A percentile compares a stretch with the other conserved stretches of the same genome.
These are phyloP conservation scores for Triglochin maritima DNA, from an alignment of 106 monocot species.

Conservation along the genomic window DNA sequence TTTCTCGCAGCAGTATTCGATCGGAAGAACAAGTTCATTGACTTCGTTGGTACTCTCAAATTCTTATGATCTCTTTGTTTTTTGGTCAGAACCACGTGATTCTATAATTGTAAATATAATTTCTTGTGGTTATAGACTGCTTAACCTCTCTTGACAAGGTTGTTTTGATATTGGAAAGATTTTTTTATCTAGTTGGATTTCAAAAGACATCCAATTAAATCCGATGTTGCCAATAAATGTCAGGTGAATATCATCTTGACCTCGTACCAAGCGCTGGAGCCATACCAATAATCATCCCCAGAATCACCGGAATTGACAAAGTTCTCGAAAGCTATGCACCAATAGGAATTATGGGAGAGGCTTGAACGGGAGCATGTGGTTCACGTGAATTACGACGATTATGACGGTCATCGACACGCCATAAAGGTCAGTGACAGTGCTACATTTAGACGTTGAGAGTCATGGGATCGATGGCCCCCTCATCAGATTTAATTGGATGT, in stretches of 20 bases:
- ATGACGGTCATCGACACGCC: conserved; percentile 72
- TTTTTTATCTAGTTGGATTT: background rate
- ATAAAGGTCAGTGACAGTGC: no score
- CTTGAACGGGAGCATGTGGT: background rate
- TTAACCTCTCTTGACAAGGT: no score
- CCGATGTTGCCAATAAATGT: no score
- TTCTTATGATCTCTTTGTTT: no score
- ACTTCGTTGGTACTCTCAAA: background rate
- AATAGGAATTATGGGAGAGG: conserved; percentile 33
- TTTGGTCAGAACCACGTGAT: no score
- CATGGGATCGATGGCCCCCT: no score
- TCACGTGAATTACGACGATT: conserved; percentile 69
- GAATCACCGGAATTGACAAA: conserved; percentile 60
- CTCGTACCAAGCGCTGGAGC: conserved; percentile 73
- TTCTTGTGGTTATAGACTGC: no score
- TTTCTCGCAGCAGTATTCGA: conserved; percentile 5
- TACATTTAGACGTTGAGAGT: no score
- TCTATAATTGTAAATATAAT: no score
- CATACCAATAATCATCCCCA: conserved; percentile 82
- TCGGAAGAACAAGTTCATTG: conserved; percentile 8
- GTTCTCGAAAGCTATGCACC: conserved; percentile 76
- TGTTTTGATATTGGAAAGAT: no score
- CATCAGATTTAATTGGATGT: no score
- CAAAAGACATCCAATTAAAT: no score
- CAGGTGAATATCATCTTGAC: conserved; percentile 91